Evolutionary conservation across 169 alveolate genomes (phyloP).

Genomic region (Cystoisospora suis): DNA sequence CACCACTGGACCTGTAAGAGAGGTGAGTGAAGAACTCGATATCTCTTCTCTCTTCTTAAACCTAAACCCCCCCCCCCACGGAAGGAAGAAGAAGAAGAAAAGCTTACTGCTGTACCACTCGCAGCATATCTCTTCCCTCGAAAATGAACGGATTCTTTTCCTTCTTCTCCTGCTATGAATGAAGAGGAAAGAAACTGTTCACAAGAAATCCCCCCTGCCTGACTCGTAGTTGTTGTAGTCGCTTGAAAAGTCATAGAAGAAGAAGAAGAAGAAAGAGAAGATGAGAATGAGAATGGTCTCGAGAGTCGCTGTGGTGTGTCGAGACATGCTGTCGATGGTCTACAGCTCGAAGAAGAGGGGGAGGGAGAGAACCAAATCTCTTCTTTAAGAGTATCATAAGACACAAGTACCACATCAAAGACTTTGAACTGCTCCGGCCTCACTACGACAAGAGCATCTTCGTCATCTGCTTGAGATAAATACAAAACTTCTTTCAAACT

Average conservation of each 20-base stretch:
- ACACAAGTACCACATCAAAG: constrained; percentile 39
- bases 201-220: too few species aligned
- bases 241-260: too few species aligned
- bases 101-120: not conserved
- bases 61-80: not conserved
- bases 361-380: constrained; percentile 61
- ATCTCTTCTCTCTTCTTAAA: constrained; percentile 56
- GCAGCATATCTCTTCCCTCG: not conserved
- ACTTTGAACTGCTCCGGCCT: constrained; percentile 27
- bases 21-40: constrained; percentile 69
- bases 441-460: not conserved
- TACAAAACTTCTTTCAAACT: too few species aligned
- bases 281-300: too few species aligned
- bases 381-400: constrained; percentile 53
- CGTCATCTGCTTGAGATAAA: too few species aligned
- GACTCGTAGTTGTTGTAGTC: too few species aligned
- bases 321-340: too few species aligned
- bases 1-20: constrained; percentile 72
- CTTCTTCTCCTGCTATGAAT: not conserved
- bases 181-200: too few species aligned
- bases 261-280: too few species aligned
- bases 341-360: too few species aligned
- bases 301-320: too few species aligned
- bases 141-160: not conserved
- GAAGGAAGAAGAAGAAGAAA: not conserved